Conservation (phyloP, 179 eudicot species). For the Gypsophila paniculata region DNA sequence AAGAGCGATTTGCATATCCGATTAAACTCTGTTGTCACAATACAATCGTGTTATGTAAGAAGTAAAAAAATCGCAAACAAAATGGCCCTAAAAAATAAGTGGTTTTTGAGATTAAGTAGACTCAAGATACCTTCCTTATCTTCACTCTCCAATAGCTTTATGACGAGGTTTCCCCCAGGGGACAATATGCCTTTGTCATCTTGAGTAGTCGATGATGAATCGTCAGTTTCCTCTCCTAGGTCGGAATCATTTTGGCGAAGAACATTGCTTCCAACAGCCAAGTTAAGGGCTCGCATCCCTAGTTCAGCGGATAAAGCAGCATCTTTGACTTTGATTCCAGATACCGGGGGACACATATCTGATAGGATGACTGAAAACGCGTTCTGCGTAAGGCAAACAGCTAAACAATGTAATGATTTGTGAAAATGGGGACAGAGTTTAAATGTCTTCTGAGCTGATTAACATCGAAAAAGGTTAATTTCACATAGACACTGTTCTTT, state of each 20-base stretch:
- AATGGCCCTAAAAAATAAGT: neutral
- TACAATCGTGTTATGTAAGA: neutral
- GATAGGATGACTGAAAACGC: slow-evolving; percentile 87
- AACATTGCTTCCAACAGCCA: slow-evolving; percentile 61
- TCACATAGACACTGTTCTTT: neutral
- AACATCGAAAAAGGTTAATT: neutral
- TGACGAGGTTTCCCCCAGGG: slow-evolving; percentile 71
- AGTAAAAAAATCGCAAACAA: slow-evolving; percentile 7
- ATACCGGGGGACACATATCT: slow-evolving; percentile 89
- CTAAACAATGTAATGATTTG: neutral
- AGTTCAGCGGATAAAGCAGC: slow-evolving; percentile 85
- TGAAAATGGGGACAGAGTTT: neutral
- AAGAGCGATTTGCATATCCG: slow-evolving; percentile 78
- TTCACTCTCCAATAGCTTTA: slow-evolving; percentile 86
- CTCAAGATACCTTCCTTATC: slow-evolving; percentile 55
- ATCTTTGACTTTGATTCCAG: slow-evolving; percentile 78
- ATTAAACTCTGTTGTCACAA: slow-evolving; percentile 51
- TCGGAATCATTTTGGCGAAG: slow-evolving; percentile 23
- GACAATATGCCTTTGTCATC: slow-evolving; percentile 45
- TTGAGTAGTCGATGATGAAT: slow-evolving; percentile 9
- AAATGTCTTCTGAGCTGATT: neutral
- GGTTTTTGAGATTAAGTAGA: neutral
- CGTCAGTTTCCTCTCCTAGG: slow-evolving; percentile 23
- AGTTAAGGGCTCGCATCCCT: slow-evolving; percentile 81
- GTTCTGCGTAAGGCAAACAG: slow-evolving; percentile 42